Base-by-base conservation (phyloP, 2,329 filamentous ascomycete genomes). In the Fusarium circinatum region DNA sequence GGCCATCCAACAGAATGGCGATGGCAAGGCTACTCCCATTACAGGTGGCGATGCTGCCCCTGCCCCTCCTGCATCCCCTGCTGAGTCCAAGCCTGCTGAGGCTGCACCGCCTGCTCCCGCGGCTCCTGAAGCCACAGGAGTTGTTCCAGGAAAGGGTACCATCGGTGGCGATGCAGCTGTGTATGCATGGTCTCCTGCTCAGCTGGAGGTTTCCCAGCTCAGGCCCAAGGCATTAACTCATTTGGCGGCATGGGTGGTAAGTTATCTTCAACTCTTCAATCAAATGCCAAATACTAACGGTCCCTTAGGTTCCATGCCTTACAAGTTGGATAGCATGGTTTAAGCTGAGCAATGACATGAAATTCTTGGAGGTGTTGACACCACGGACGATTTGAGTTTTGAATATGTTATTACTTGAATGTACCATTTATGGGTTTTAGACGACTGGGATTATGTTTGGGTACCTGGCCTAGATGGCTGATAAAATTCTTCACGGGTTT, bases 1-100 rank as follows among this genome's bases (percentile, higher is more conserved):
- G 80, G 93, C 93, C 75, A 93, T 94, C 77, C 83, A 86, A 68
- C 88, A 91, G 80, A 93, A 92, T 79, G 91, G 92, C 71, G 88
- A 86, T 22, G 89, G 88, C 61, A 79, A 82, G 36, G 83, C 81
- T 64, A 83, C 86, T 58, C 85, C 87, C 78, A 90, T 91, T 80
- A 88, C 86, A 20, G 87, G 86, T 45, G 84, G 84, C 38, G 75
- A 72, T 32, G 75, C 74, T 32, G 73, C 79, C 28, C 74, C 81
- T 26, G 75, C 80, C 20, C 28, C 70, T 18, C 56, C 63, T 8
- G 74, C 80, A 24, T 75, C 80, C 20, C 59, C 67, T 7, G 58
- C 65, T 4, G 79, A 79, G 45, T 76, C 80, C 57, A 79, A 74
- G 42, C 75, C 49, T 72, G 79, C 60, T 47, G 62, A 63, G 28